phyloP scores from a whole-genome alignment of 371 early-diverging fungal species.

The Mortierella sp. region DNA sequence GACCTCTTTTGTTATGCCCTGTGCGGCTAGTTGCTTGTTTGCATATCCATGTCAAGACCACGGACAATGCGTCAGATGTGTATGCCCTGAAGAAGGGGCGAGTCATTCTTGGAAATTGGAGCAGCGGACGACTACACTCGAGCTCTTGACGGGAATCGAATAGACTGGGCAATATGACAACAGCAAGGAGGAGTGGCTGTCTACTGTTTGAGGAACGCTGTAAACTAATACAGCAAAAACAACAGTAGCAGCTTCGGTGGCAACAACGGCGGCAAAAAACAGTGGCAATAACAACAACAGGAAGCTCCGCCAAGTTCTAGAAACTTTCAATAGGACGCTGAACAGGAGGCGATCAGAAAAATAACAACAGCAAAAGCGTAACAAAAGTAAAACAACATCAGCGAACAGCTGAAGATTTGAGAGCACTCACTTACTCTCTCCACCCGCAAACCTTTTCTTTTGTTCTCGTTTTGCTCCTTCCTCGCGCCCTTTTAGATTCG shows the following conservation, averaged over 20 bases:
- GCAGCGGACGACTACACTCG: not conserved
- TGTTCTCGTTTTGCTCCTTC: not conserved
- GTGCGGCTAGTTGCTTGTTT: not conserved
- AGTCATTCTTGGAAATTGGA: not conserved
- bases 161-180: not conserved
- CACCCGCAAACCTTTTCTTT: conserved; percentile 9
- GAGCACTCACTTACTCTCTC: not conserved
- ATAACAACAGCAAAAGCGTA: not conserved
- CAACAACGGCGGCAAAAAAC: not conserved
- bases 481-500: conserved; percentile 65
- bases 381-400: not conserved
- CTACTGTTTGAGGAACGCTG: not conserved
- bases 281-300: not conserved
- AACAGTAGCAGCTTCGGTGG: not conserved
- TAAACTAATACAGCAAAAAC: too few species aligned
- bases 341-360: not conserved
- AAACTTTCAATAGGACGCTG: not conserved
- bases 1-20: not conserved
- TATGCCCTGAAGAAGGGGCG: not conserved
- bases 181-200: not conserved
- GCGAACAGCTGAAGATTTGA: not conserved
- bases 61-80: not conserved
- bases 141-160: not conserved
- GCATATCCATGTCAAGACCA: not conserved
- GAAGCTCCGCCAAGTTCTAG: not conserved